phyloP scores from a whole-genome alignment of 805 yeast genomes.

The Lipomyces starkeyi region DNA sequence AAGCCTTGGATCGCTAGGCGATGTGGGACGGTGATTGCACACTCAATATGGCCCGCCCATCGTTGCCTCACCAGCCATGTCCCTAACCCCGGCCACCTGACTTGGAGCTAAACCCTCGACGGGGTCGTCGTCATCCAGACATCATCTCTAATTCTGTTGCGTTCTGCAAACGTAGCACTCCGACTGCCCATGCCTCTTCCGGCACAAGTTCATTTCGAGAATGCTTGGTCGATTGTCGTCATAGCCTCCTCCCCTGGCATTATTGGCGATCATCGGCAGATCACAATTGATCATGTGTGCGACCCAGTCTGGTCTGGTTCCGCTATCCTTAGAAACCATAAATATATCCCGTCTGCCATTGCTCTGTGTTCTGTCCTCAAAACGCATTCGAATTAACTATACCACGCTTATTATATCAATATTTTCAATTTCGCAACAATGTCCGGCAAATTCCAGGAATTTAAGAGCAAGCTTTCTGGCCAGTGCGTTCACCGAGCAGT shows the following conservation, averaged over 20 bases:
- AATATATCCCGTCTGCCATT: neutral
- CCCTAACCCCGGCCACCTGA: neutral
- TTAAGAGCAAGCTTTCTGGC: constrained; percentile 23
- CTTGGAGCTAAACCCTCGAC: neutral
- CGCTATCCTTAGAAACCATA: neutral
- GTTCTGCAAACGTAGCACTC: neutral
- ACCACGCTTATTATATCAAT: neutral
- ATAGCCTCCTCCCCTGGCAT: neutral
- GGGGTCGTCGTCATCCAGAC: neutral
- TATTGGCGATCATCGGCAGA: neutral
- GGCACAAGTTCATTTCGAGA: neutral
- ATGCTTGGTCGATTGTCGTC: constrained; percentile 9
- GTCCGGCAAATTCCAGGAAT: constrained; percentile 23
- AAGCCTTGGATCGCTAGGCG: neutral
- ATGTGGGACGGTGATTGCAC: neutral
- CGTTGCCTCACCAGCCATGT: neutral
- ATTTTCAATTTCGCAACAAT: constrained; percentile 3
- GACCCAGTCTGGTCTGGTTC: neutral
- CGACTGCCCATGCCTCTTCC: neutral
- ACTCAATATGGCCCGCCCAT: neutral
- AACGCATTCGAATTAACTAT: neutral
- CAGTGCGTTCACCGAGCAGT: constrained; percentile 10
- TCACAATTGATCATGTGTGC: neutral
- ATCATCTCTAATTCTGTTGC: neutral
- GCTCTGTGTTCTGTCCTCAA: neutral